Evolutionary conservation across 2,329 filamentous ascomycete genomes (phyloP).

Genomic region (Penicillium griseofulvum): DNA sequence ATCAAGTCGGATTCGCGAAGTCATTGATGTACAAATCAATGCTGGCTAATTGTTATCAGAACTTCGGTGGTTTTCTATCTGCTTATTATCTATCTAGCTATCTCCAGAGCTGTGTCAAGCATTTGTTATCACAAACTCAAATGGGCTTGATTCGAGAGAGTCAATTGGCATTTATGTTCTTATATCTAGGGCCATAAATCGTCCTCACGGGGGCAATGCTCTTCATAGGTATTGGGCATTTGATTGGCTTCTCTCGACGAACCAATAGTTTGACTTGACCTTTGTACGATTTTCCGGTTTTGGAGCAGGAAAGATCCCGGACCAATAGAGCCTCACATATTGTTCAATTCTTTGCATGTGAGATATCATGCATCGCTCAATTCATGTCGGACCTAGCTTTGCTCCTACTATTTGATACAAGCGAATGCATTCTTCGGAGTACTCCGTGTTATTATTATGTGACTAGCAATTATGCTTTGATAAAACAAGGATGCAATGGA

Average conservation of each 20-base stretch:
- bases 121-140: not conserved
- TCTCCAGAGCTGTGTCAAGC: not conserved
- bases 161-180: not conserved
- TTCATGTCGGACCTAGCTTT: not conserved
- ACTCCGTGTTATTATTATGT: not conserved
- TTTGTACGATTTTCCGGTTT: not conserved
- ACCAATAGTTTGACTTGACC: not conserved
- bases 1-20: not conserved
- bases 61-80: not conserved
- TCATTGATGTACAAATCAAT: not conserved
- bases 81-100: not conserved
- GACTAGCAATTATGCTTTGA: not conserved
- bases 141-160: not conserved
- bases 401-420: not conserved
- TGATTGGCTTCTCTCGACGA: not conserved
- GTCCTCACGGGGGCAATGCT: not conserved
- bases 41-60: not conserved
- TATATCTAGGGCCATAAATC: not conserved
- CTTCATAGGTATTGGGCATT: not conserved
- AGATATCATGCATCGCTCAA: not conserved
- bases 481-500: not conserved
- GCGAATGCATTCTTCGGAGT: not conserved
- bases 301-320: too few relatives aligned
- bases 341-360: not conserved
- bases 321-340: not conserved